Conservation (phyloP, 306 rosid species). For the Cicer bijugum region DNA sequence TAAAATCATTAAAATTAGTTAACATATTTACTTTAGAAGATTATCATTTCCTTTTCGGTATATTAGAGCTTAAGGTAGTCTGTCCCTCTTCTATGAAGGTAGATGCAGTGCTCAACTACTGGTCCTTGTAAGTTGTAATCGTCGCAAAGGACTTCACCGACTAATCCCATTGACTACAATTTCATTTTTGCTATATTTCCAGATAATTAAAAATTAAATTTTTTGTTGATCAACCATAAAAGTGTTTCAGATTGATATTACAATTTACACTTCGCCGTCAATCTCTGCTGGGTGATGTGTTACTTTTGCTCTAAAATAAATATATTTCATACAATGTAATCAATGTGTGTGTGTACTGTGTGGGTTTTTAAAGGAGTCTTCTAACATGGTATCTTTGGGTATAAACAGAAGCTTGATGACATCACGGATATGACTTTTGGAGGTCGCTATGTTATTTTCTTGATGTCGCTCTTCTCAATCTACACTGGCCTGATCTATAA, state of each 20-base stretch:
- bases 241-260: constrained; percentile 22
- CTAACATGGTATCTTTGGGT: constrained; percentile 36
- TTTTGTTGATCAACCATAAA: constrained; percentile 2
- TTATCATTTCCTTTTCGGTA: background rate
- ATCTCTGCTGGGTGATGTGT: constrained; percentile 5
- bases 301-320: constrained; percentile 7
- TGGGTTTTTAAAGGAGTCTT: constrained; percentile 1
- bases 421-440: constrained; percentile 95
- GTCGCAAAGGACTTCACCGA: constrained; percentile 9
- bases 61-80: constrained; percentile 11
- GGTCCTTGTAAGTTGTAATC: background rate
- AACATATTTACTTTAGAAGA: constrained; percentile 8
- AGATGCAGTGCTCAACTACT: background rate
- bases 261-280: constrained; percentile 29
- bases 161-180: background rate
- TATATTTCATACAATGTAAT: background rate
- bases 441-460: constrained; percentile 88
- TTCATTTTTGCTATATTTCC: constrained; percentile 19
- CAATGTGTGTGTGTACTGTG: background rate
- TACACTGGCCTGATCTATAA: constrained; percentile 94
- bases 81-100: background rate
- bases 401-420: constrained; percentile 94
- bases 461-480: constrained; percentile 95
- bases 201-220: constrained; percentile 22
- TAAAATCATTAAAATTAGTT: constrained; percentile 1